A percentile compares a stretch with the other conserved stretches of the same genome.
Evolutionary conservation across 2,329 filamentous ascomycete genomes (phyloP).

Genomic region (Colletotrichum chlorophyti): DNA sequence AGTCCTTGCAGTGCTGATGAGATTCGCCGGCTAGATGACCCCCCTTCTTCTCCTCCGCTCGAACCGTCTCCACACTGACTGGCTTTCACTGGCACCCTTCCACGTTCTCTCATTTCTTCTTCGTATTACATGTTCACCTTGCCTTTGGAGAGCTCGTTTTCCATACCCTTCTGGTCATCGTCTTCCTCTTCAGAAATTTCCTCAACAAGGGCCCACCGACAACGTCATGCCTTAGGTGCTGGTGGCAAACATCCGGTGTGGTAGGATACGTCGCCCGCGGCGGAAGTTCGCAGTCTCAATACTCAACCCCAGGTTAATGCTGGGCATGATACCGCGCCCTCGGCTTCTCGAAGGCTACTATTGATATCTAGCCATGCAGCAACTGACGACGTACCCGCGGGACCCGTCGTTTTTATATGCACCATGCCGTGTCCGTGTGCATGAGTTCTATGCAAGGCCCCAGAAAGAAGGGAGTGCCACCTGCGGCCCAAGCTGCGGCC

Average conservation of each 20-base stretch:
- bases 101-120: constrained; percentile 25
- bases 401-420: constrained; percentile 26
- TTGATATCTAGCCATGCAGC: constrained; percentile 20
- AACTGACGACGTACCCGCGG: constrained; percentile 21
- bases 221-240: too few species aligned
- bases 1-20: not conserved
- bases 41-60: constrained; percentile 7
- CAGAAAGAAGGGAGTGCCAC: constrained; percentile 23
- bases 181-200: not conserved
- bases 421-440: constrained; percentile 24
- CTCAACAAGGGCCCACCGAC: not conserved
- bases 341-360: constrained; percentile 8
- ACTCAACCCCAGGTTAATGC: too few species aligned
- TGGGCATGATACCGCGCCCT: constrained; percentile 14
- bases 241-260: too few species aligned
- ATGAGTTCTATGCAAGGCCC: constrained; percentile 28
- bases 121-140: constrained; percentile 18
- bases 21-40: constrained; percentile 11
- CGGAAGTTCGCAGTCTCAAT: too few species aligned
- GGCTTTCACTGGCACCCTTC: constrained; percentile 19
- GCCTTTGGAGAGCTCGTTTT: not conserved
- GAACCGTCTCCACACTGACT: constrained; percentile 23
- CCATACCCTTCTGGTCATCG: not conserved
- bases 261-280: too few species aligned
- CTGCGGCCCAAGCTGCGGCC: constrained; percentile 27